Percentiles rank a stretch among this genome's conserved stretches.
phyloP scores from a whole-genome alignment of 768 basidiomycete species.

The Naganishia friedmannii region DNA sequence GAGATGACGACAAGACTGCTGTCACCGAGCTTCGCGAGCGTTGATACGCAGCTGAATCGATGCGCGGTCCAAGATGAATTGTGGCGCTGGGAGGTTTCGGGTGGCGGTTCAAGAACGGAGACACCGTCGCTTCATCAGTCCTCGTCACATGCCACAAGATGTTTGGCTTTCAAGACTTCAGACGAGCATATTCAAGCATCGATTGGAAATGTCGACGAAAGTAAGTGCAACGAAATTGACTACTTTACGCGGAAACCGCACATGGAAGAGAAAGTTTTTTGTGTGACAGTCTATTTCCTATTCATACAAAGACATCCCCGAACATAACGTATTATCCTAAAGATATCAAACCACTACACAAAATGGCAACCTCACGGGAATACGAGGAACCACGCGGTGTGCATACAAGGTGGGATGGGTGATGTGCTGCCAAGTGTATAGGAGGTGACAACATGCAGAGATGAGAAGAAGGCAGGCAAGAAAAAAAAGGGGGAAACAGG shows the following conservation, averaged over 20 bases:
- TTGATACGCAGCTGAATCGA: too few relatives aligned
- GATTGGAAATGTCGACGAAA: too few relatives aligned
- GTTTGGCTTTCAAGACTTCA: too few relatives aligned
- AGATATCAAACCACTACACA: conserved; percentile 24
- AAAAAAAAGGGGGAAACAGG: background rate
- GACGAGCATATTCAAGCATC: too few relatives aligned
- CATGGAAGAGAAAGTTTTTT: background rate
- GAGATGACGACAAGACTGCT: too few relatives aligned
- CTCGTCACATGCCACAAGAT: too few relatives aligned
- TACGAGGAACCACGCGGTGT: background rate
- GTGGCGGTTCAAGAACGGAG: too few relatives aligned
- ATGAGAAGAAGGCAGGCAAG: conserved; percentile 3
- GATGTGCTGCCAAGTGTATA: conserved; percentile 23
- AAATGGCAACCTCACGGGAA: background rate
- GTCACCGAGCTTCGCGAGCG: too few relatives aligned
- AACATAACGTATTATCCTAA: conserved; percentile 26
- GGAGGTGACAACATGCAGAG: conserved; percentile 21
- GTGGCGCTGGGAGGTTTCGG: too few relatives aligned
- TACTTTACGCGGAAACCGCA: background rate
- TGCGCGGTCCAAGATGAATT: too few relatives aligned
- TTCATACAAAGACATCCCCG: conserved; percentile 26
- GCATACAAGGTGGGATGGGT: conserved; percentile 2
- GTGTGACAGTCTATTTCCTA: conserved; percentile 25
- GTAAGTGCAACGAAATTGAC: too few relatives aligned
- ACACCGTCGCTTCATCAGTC: too few relatives aligned